Evolutionary conservation across 106 monocot species (phyloP), one percentile per base, ranked within the genome.

Genomic region (Iris macrosiphon): DNA sequence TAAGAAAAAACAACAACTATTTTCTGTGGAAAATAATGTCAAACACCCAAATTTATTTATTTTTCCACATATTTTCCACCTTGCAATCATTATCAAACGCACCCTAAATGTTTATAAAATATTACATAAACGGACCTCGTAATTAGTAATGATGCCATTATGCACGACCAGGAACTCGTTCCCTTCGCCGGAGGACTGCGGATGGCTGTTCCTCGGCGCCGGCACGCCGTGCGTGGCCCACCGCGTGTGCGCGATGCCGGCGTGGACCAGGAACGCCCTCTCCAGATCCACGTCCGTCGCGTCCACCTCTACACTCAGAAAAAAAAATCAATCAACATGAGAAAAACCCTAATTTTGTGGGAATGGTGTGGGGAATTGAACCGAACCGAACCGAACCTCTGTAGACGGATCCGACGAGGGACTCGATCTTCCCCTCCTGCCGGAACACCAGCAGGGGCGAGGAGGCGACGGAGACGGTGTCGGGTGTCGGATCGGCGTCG

Each of bases 141-240:
- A 96, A 67, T 96, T 96, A 46, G 96, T 96, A 45, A 96, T 96
- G 32, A 96, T 96, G 26, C 96, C 96, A 83, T 96, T 96, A 59
- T 96, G 96, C 47, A 96, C 96, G 35, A 96, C 96, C 52, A 90
- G 64, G 62, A 96, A 96, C 49, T 96, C 96, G 59, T 96, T 66
- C 38, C 54, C 32, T 64, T 45, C 26, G 16, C 86, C 96, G 0
- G 96, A 96, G 44, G 96, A 77, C 55, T 96, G 96, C 5, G 96
- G 96, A 52, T 96, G 96, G 61, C 96, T 96, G 63, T 96, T 96
- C 60, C 83, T 85, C 25, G 96, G 80, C 66, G 96, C 64, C 68
- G 96, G 96, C 46, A 90, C 83, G 45, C 96, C 96, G 69, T 96
- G 96, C 45, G 96, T 96, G 42, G 96, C 96, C 96, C 96, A 96